Conservation (phyloP, 768 basidiomycete species). For the Tremella fuciformis region DNA sequence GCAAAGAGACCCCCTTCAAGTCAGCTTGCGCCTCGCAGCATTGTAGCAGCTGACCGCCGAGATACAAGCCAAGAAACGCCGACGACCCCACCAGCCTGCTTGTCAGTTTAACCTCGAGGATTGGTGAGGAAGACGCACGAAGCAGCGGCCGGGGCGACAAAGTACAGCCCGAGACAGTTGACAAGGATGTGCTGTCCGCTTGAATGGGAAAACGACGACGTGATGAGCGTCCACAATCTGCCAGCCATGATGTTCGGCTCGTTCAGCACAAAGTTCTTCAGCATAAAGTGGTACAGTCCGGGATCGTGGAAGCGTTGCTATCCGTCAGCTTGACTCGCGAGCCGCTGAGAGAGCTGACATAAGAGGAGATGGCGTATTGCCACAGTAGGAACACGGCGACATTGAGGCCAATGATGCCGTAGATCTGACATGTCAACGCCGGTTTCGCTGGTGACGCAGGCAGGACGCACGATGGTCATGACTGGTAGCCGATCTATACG, state of each 20-base stretch:
- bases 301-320: conserved; percentile 46
- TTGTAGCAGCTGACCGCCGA: conserved; percentile 33
- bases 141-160: conserved; percentile 45
- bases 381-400: conserved; percentile 46
- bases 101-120: neutral
- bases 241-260: conserved; percentile 48
- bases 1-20: conserved; percentile 38
- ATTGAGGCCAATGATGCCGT: conserved; percentile 42
- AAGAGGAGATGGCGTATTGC: conserved; percentile 43
- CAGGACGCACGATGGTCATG: conserved; percentile 32
- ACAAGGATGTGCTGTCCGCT: conserved; percentile 47
- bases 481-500: conserved; percentile 40
- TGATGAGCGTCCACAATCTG: conserved; percentile 48
- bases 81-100: conserved; percentile 44
- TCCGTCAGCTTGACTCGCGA: neutral
- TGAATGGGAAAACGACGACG: conserved; percentile 47
- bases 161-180: conserved; percentile 49
- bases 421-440: conserved; percentile 9
- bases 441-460: neutral
- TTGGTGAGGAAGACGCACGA: conserved; percentile 19
- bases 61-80: conserved; percentile 48
- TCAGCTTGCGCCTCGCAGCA: neutral
- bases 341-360: neutral
- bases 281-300: conserved; percentile 37
- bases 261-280: conserved; percentile 47